Base-by-base conservation (phyloP, 2,329 filamentous ascomycete species). In the Pseudogymnoascus sp. region DNA sequence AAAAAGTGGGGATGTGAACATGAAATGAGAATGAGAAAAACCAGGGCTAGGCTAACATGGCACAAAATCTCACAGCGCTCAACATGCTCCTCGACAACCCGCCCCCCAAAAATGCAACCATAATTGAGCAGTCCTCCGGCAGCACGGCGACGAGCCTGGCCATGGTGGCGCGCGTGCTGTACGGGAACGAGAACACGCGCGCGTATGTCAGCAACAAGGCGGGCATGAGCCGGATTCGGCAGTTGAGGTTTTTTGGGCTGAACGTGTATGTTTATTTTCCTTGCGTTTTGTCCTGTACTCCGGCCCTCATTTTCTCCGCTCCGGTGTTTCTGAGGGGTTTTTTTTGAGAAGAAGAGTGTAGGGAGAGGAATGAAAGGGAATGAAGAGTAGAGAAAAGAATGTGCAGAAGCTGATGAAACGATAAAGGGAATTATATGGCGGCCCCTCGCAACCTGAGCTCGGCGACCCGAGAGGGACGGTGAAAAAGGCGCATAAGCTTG, bases 71-170 rank as follows among this genome's bases (percentile, higher is more conserved):
- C 11, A 31, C 62, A 79, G 82, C 82, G 0, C 69, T 83, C 66
- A 83, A 83, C 62, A 78, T 84, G 65, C 74, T 85, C 37, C 73
- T 75, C 46, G 75, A 73, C 44, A 75, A 70, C 3, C 71, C 75
- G 2, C 75, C 78, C 0, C 77, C 73, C 11, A 71, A 78, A 66
- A 82, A 80, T 1, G 75, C 81, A 59, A 80, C 79, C 0, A 78
- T 87, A 18, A 78, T 86, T 60, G 84, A 87, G 68, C 83, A 83
- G 63, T 86, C 82, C 70, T 86, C 84, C 1, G 84, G 84, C 0
- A 86, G 83, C 1, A 87, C 84, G 0, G 83, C 86, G 4, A 78
- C 86, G 28, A 86, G 84, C 0, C 81, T 87, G 79, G 79, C 80
- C 0, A 77, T 86, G 68, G 76, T 83, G 8, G 78, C 81, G 0